Conservation (phyloP, 306 rosid species). For the Casuarina equisetifolia region DNA sequence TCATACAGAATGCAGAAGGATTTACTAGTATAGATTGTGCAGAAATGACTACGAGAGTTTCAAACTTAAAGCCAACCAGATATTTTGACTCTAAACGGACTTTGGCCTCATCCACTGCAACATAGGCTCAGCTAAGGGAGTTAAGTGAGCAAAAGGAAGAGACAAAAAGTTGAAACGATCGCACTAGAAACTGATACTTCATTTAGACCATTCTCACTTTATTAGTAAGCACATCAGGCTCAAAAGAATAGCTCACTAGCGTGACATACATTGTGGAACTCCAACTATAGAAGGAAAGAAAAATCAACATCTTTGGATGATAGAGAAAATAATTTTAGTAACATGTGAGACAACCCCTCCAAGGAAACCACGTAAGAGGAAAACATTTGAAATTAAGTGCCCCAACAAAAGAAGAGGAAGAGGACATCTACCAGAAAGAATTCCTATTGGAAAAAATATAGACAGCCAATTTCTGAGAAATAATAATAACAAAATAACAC, state of each 20-base stretch:
- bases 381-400: background rate
- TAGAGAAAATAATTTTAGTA: too few species aligned
- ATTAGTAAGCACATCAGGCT: background rate
- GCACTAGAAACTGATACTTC: background rate
- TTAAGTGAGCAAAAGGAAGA: background rate
- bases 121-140: background rate
- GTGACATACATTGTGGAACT: background rate
- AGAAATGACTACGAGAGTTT: background rate
- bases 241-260: background rate
- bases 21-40: background rate
- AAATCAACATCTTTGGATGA: too few species aligned
- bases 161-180: background rate
- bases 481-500: background rate
- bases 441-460: background rate
- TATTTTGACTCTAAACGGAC: background rate
- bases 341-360: background rate
- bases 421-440: background rate
- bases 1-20: background rate
- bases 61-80: background rate
- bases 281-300: background rate
- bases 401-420: background rate
- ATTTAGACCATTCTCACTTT: background rate
- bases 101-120: background rate
- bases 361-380: background rate
- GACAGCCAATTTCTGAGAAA: background rate